Conservation (phyloP, 1,284 basidiomycete genomes). For the Trichosporon inkin region DNA sequence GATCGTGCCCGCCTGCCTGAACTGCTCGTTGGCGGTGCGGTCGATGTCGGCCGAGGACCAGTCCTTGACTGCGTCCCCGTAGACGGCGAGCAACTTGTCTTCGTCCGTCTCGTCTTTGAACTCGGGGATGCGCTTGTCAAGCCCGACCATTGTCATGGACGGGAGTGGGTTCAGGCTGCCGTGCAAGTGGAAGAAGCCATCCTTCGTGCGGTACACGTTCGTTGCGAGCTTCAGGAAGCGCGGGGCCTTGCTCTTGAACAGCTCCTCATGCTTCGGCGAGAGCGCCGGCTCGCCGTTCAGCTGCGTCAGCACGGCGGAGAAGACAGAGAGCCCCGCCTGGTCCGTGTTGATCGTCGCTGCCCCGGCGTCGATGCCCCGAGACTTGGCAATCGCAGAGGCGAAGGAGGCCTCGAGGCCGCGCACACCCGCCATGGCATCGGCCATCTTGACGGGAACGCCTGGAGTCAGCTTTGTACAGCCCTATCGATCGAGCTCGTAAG, state of each 20-base stretch:
- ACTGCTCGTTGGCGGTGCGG: slow-evolving; percentile 12
- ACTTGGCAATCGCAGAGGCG: slow-evolving; percentile 3
- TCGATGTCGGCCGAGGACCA: slow-evolving; percentile 11
- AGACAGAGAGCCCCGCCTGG: slow-evolving; percentile 13
- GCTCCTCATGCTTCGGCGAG: slow-evolving; percentile 1
- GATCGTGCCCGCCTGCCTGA: slow-evolving; percentile 11
- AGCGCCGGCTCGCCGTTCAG: slow-evolving; percentile 4
- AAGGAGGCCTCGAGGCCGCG: slow-evolving; percentile 17
- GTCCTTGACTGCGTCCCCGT: slow-evolving; percentile 11
- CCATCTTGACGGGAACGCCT: slow-evolving; percentile 11
- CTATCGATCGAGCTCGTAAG: too few species aligned
- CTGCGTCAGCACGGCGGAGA: background rate
- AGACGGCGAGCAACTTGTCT: background rate
- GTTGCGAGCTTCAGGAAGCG: slow-evolving; percentile 5
- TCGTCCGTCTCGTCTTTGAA: background rate
- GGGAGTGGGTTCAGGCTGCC: slow-evolving; percentile 9
- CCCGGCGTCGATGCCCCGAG: background rate
- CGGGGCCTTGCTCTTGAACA: too few species aligned
- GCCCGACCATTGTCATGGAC: background rate
- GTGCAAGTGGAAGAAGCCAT: slow-evolving; percentile 14
- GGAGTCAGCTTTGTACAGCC: too few species aligned
- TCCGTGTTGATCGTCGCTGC: slow-evolving; percentile 7
- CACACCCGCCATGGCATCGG: slow-evolving; percentile 10
- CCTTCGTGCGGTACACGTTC: slow-evolving; percentile 12
- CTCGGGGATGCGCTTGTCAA: background rate